Evolutionary conservation across 1,284 basidiomycete species (phyloP).

Genomic region (Rhodotorula sp.): DNA sequence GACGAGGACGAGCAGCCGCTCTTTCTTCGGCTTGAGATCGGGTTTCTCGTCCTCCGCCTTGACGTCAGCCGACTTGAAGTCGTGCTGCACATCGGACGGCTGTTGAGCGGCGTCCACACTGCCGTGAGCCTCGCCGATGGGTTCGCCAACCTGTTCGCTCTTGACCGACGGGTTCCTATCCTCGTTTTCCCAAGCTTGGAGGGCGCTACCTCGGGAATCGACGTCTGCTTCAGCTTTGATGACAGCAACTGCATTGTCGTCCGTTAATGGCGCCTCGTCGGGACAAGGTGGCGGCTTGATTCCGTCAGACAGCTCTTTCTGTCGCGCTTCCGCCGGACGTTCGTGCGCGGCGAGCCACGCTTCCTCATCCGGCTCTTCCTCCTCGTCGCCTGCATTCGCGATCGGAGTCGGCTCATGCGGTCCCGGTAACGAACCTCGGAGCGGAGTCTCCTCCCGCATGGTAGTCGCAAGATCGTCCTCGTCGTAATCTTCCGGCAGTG

Average conservation of each 20-base stretch:
- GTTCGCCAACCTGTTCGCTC: slow-evolving; percentile 34
- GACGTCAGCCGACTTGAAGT: slow-evolving; percentile 1
- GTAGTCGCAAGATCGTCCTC: neutral
- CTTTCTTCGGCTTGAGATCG: slow-evolving; percentile 42
- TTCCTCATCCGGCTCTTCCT: slow-evolving; percentile 3
- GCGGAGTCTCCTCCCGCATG: neutral
- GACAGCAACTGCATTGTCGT: slow-evolving; percentile 48
- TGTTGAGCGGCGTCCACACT: neutral
- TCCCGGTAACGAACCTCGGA: neutral
- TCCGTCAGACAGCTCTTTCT: neutral
- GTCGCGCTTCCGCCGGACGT: neutral
- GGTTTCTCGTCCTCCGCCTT: slow-evolving; percentile 14
- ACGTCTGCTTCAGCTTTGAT: slow-evolving; percentile 36
- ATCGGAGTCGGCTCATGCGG: too few species aligned
- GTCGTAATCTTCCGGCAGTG: neutral
- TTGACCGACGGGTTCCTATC: slow-evolving; percentile 32
- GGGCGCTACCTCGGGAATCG: too few species aligned
- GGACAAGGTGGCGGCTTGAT: neutral
- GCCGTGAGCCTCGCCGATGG: too few species aligned
- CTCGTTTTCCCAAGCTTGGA: slow-evolving; percentile 36
- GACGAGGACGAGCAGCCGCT: slow-evolving; percentile 69
- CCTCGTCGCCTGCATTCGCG: neutral
- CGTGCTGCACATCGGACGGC: slow-evolving; percentile 26
- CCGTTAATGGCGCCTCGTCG: too few species aligned
- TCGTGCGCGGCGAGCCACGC: slow-evolving; percentile 19